Base-by-base conservation (phyloP, 208 protist genomes). In the Angomonas ambiguus region DNA sequence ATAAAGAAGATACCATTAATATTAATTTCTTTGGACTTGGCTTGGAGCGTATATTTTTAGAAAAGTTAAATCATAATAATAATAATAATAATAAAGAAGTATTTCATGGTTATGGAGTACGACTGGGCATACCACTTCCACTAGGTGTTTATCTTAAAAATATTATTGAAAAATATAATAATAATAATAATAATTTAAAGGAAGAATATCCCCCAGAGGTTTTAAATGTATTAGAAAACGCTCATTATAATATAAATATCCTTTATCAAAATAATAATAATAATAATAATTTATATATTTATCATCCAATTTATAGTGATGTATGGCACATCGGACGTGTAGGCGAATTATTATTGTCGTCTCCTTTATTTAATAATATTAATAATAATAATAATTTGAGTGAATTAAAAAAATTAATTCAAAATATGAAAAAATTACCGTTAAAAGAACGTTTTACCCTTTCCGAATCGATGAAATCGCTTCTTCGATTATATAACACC, bases 371-470 rank as follows among this genome's bases (percentile, higher is more conserved):
- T 0, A 61, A 69, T 0, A 67, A 82, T 6, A 59, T 68, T 1
- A 48, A 62, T 2, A 84, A 85, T 18, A 84, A 80, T 45, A 16
- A 45, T n/a, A 45, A 45, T 45, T n/a, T n/a, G n/a, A n/a, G n/a
- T n/a, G n/a, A n/a, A n/a, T n/a, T 45, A 45, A 45, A 45, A 45
- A 45, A 45, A n/a, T n/a, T 45, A n/a, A 45, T 45, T 45, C 8
- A 8, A 45, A 45, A 45, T 45, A 45, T 45, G 38, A 45, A 45
- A 45, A 45, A 45, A 45, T 16, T 8, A 45, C 8, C 11, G 8
- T 45, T 45, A 16, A 48, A 49, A 27, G 60, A 72, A 33, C 88
- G 38, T 45, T 45, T 8, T 8, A 45, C 38, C 16, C 16, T 45
- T n/a, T 16, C 11, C 8, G 38, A 45, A 45, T 45, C 38, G 38